A percentile compares a stretch with the other conserved stretches of the same genome.
Conservation (phyloP, 1,139 yeast genomes). For the Yamadazyma diospyri region DNA sequence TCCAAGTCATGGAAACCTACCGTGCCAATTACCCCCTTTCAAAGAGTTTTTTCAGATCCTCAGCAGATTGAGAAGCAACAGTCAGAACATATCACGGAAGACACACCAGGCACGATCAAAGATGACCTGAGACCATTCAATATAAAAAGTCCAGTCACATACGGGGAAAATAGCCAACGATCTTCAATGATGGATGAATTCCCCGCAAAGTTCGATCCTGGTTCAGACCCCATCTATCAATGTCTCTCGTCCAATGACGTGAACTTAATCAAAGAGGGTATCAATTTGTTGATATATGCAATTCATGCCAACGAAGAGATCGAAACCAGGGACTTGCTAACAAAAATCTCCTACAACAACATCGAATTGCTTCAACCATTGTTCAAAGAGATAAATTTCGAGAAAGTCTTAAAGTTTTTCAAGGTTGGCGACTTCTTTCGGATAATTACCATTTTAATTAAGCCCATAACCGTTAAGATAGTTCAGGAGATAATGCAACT, state of each 20-base stretch:
- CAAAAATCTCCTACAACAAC: constrained; percentile 26
- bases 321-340: constrained; percentile 21
- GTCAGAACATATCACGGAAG: constrained; percentile 1
- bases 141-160: too few relatives aligned
- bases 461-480: constrained; percentile 21
- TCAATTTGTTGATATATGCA: constrained; percentile 36
- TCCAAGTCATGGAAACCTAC: neutral
- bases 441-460: constrained; percentile 26
- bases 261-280: constrained; percentile 28
- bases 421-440: constrained; percentile 34
- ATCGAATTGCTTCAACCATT: constrained; percentile 30
- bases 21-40: neutral
- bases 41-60: neutral
- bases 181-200: too few relatives aligned
- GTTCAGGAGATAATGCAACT: constrained; percentile 22
- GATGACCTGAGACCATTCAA: too few relatives aligned
- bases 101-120: too few relatives aligned
- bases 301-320: constrained; percentile 34
- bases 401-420: constrained; percentile 24
- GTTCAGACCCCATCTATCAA: constrained; percentile 33
- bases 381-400: constrained; percentile 26
- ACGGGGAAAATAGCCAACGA: too few relatives aligned
- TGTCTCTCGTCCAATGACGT: constrained; percentile 29
- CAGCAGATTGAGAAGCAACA: neutral
- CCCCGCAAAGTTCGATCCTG: constrained; percentile 22